Conservation (phyloP, 768 basidiomycete species). For the Rhizopogon vulgaris region DNA sequence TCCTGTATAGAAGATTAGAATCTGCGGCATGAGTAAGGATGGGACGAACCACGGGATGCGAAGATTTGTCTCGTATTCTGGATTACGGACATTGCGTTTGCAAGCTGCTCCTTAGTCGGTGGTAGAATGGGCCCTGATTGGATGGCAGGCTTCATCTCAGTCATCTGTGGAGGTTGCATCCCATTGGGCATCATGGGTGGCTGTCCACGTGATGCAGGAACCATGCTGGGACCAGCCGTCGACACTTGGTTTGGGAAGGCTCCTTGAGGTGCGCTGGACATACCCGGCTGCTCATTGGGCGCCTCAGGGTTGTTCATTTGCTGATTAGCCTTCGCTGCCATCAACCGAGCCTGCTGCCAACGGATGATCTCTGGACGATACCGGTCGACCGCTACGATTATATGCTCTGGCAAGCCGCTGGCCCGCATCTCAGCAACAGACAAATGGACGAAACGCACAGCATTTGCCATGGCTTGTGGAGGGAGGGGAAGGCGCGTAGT, state of each 20-base stretch:
- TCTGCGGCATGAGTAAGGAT: constrained; percentile 5
- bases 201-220: neutral
- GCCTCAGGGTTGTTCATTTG: neutral
- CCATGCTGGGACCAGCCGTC: neutral
- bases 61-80: constrained; percentile 29
- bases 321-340: neutral
- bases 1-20: constrained; percentile 22
- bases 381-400: constrained; percentile 52
- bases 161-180: neutral
- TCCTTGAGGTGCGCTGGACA: constrained; percentile 4
- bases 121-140: neutral
- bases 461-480: constrained; percentile 33
- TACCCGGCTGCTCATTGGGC: constrained; percentile 9
- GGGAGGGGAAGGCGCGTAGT: neutral
- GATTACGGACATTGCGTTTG: constrained; percentile 23
- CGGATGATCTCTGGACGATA: constrained; percentile 33
- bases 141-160: neutral
- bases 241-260: constrained; percentile 1
- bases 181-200: neutral
- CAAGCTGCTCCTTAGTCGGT: constrained; percentile 29
- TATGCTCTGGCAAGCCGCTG: constrained; percentile 39
- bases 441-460: constrained; percentile 43
- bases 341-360: constrained; percentile 16
- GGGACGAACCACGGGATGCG: constrained; percentile 23
- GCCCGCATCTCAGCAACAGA: constrained; percentile 47